These are phyloP conservation scores for Aechmea fasciata DNA, from an alignment of 176 grass and related monocot species.

Conservation along the genomic window DNA sequence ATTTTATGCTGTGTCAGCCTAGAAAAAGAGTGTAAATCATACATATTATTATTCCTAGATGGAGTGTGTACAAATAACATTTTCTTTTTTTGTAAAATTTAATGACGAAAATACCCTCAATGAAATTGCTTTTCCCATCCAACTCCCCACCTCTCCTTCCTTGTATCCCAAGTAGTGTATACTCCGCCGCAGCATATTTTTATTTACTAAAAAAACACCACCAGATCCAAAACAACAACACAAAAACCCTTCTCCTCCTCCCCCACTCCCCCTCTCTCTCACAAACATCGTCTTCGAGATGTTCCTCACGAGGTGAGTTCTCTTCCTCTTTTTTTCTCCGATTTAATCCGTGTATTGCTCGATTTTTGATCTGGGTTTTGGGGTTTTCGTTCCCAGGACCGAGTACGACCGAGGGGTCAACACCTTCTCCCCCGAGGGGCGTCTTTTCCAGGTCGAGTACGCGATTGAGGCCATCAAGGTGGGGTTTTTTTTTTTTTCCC, in stretches of 20 bases:
- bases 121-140: not conserved
- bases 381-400: conserved; percentile 27
- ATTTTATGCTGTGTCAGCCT: too few species aligned
- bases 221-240: not conserved
- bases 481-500: not conserved
- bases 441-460: conserved; percentile 93
- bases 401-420: conserved; percentile 90
- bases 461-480: conserved; percentile 99
- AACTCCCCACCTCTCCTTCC: conserved; percentile 10
- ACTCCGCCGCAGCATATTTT: not conserved
- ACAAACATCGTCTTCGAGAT: conserved; percentile 20
- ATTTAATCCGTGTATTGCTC: conserved; percentile 5
- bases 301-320: conserved; percentile 86
- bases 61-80: not conserved
- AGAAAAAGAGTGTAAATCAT: too few species aligned
- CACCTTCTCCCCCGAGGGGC: conserved; percentile 87
- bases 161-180: conserved; percentile 33
- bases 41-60: too few species aligned
- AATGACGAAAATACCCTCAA: not conserved
- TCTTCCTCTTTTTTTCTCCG: not conserved
- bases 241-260: not conserved
- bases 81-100: not conserved
- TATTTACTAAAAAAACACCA: conserved; percentile 1
- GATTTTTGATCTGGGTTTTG: not conserved
- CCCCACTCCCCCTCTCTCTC: conserved; percentile 5